Conservation (phyloP, 495 filamentous ascomycete species). For the Extremus antarcticus region DNA sequence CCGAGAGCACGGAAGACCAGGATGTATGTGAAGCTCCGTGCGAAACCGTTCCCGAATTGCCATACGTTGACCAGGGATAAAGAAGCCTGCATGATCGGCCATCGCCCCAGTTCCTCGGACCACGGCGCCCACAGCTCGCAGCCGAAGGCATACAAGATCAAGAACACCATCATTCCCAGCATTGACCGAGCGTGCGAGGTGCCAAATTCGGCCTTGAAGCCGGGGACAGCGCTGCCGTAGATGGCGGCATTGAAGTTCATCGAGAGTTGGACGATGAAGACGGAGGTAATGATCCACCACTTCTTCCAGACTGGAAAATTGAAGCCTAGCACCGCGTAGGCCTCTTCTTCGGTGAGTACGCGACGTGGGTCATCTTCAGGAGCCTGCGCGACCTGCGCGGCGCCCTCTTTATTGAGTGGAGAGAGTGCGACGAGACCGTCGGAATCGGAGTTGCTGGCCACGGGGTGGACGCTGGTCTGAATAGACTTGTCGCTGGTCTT, state of each 20-base stretch:
- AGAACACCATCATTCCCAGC: constrained; percentile 56
- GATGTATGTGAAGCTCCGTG: constrained; percentile 55
- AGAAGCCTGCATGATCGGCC: constrained; percentile 56
- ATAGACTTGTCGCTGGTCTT: too few relatives aligned
- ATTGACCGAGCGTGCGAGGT: constrained; percentile 52
- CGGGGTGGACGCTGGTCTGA: background rate
- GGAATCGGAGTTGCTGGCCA: background rate
- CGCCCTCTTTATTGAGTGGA: background rate
- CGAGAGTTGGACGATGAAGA: constrained; percentile 65
- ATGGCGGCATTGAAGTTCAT: constrained; percentile 80
- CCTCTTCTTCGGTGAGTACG: constrained; percentile 51
- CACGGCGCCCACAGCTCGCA: constrained; percentile 79
- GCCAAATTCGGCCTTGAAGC: constrained; percentile 49
- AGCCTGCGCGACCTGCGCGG: background rate
- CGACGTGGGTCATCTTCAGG: too few relatives aligned
- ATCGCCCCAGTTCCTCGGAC: constrained; percentile 66
- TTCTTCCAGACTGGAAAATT: constrained; percentile 55
- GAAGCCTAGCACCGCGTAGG: constrained; percentile 53
- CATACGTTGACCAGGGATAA: constrained; percentile 64
- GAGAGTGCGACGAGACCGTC: background rate
- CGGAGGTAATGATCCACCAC: constrained; percentile 47
- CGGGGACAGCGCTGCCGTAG: constrained; percentile 53
- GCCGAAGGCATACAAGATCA: constrained; percentile 65
- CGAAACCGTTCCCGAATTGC: constrained; percentile 61
- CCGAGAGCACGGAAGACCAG: constrained; percentile 45